Evolutionary conservation across 2,329 filamentous ascomycete species (phyloP).

Genomic region (Stagonosporopsis vannaccii): DNA sequence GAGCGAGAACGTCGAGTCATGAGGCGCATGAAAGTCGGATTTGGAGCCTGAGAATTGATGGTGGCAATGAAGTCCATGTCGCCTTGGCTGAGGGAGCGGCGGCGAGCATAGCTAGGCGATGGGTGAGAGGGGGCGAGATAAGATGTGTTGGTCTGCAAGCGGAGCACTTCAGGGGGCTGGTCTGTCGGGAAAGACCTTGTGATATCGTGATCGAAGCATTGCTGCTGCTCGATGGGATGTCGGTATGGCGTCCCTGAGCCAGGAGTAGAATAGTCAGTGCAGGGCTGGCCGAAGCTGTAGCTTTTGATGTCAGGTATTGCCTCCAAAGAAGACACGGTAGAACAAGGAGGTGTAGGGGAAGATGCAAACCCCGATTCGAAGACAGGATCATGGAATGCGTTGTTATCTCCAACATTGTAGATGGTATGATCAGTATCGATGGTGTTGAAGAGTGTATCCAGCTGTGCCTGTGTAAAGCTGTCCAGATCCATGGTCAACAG

Average conservation of each 20-base stretch:
- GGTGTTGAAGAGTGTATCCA: conserved; percentile 21
- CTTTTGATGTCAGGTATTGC: conserved; percentile 23
- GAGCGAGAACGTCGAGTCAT: conserved; percentile 24
- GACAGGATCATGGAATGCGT: conserved; percentile 17
- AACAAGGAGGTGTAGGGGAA: background rate
- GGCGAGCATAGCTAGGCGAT: conserved; percentile 25
- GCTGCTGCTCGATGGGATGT: conserved; percentile 27
- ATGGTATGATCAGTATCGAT: background rate
- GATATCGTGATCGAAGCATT: conserved; percentile 2
- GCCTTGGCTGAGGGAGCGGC: conserved; percentile 42
- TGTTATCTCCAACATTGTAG: conserved; percentile 15
- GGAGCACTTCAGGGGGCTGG: conserved; percentile 12
- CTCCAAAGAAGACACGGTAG: conserved; percentile 10
- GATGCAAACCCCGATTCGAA: conserved; percentile 4
- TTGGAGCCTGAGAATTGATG: conserved; percentile 5
- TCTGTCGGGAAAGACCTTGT: background rate
- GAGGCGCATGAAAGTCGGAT: conserved; percentile 36
- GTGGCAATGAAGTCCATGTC: conserved; percentile 20
- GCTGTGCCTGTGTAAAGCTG: conserved; percentile 17
- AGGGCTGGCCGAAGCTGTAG: conserved; percentile 18
- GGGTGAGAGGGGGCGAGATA: conserved; percentile 8
- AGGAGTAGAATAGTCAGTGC: conserved; percentile 22
- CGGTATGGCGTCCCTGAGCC: conserved; percentile 22
- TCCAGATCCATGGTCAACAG: conserved; percentile 9
- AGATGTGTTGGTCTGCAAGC: conserved; percentile 14